phyloP scores from a whole-genome alignment of 2,329 filamentous ascomycete genomes.

The Calonectria fujianensis region DNA sequence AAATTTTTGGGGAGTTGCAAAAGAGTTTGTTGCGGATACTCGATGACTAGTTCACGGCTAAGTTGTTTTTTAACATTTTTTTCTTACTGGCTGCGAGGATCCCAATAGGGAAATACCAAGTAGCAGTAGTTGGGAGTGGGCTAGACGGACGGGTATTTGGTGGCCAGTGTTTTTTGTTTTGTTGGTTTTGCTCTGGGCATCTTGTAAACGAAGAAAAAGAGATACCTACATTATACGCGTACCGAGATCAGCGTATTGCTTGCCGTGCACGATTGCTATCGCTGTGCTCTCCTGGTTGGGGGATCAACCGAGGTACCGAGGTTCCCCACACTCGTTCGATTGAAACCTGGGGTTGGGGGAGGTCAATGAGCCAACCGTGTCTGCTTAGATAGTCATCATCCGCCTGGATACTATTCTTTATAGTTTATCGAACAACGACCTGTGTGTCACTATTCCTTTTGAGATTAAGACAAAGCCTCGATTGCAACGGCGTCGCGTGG shows the following conservation, averaged over 20 bases:
- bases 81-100: constrained; percentile 8
- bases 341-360: constrained; percentile 44
- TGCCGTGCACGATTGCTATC: background rate
- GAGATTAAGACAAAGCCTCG: background rate
- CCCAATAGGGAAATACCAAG: constrained; percentile 1
- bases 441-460: background rate
- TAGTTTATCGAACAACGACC: background rate
- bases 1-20: constrained; percentile 18
- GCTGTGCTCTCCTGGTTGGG: background rate
- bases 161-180: background rate
- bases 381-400: background rate
- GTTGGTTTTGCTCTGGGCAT: background rate
- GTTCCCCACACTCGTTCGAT: constrained; percentile 52
- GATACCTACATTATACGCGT: background rate
- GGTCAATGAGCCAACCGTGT: constrained; percentile 4
- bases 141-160: background rate
- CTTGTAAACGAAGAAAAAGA: constrained; percentile 18
- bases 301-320: constrained; percentile 55
- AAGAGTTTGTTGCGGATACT: constrained; percentile 22
- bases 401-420: background rate
- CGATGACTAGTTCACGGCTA: constrained; percentile 12
- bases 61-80: background rate
- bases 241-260: background rate
- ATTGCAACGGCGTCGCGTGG: background rate
- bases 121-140: background rate